Evolutionary conservation across 257 asterid species (phyloP).

Genomic region (Solanum tacnaense): DNA sequence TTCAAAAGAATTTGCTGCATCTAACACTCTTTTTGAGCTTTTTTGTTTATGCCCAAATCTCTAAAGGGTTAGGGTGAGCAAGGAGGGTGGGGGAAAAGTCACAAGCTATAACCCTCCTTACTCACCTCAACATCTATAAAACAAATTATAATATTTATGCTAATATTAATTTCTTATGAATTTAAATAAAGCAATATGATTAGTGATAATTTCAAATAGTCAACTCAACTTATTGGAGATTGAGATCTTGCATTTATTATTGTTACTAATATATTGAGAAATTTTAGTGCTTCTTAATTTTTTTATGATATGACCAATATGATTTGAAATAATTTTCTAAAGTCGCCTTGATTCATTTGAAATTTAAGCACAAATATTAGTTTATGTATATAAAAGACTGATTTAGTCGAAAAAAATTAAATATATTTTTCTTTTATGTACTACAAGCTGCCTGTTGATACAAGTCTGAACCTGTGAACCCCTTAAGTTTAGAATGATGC

Average conservation of each 20-base stretch:
- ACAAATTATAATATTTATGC: background rate
- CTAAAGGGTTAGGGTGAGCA: no score
- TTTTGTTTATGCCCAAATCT: no score
- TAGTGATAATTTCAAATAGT: background rate
- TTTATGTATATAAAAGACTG: background rate
- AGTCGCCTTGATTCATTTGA: background rate
- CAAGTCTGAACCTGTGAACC: constrained; percentile 8
- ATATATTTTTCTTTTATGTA: background rate
- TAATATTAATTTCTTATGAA: background rate
- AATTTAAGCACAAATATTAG: background rate
- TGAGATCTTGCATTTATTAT: background rate
- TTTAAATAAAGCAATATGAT: background rate
- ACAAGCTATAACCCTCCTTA: no score
- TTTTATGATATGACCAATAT: no score
- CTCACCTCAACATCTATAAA: no score
- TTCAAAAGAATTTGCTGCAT: no score
- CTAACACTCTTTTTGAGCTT: no score
- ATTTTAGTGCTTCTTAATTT: no score
- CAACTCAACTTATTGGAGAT: background rate
- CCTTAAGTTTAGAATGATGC: constrained; percentile 26
- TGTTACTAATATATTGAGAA: background rate
- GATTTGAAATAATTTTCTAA: background rate
- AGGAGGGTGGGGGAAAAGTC: no score
- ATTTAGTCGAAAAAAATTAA: background rate
- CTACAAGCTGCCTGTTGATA: constrained; percentile 27